phyloP scores from a whole-genome alignment of 352 stramenopile species.

The Globisporangium recalcitrans region DNA sequence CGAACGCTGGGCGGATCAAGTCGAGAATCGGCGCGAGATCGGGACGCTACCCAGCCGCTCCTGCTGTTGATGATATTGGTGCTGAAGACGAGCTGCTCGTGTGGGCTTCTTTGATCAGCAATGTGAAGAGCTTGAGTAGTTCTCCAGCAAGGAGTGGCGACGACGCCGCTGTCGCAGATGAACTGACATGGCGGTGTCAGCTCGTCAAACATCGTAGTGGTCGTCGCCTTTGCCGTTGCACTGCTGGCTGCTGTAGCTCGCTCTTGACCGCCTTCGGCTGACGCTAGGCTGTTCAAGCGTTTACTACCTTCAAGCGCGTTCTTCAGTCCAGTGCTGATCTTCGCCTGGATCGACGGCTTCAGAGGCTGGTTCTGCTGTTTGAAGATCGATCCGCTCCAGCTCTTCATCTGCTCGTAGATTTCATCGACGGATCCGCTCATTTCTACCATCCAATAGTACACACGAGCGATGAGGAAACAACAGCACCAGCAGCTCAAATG shows the following conservation, averaged over 20 bases:
- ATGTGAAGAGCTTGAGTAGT: conserved; percentile 56
- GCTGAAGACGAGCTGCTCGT: neutral
- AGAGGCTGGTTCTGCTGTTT: conserved; percentile 61
- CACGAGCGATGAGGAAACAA: neutral
- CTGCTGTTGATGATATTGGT: conserved; percentile 3
- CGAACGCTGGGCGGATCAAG: conserved; percentile 47
- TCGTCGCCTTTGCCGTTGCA: neutral
- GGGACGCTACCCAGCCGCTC: conserved; percentile 10
- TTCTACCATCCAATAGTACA: conserved; percentile 20
- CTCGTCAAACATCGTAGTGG: conserved; percentile 22
- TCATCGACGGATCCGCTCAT: conserved; percentile 49
- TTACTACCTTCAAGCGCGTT: conserved; percentile 65
- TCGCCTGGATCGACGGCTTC: conserved; percentile 74
- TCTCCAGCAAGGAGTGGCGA: conserved; percentile 55
- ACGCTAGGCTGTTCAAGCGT: conserved; percentile 25
- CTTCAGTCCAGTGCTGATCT: conserved; percentile 79
- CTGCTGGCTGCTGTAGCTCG: neutral
- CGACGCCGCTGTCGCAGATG: conserved; percentile 26
- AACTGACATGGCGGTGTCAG: conserved; percentile 21
- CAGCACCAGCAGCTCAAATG: neutral
- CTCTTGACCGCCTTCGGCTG: neutral
- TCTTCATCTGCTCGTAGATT: conserved; percentile 73
- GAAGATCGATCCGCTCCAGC: conserved; percentile 66
- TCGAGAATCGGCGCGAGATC: conserved; percentile 38
- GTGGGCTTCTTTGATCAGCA: conserved; percentile 44